Evolutionary conservation across 306 rosid genomes (phyloP), one percentile per base, ranked within the genome.

Genomic region (Trichosanthes cucumerina): DNA sequence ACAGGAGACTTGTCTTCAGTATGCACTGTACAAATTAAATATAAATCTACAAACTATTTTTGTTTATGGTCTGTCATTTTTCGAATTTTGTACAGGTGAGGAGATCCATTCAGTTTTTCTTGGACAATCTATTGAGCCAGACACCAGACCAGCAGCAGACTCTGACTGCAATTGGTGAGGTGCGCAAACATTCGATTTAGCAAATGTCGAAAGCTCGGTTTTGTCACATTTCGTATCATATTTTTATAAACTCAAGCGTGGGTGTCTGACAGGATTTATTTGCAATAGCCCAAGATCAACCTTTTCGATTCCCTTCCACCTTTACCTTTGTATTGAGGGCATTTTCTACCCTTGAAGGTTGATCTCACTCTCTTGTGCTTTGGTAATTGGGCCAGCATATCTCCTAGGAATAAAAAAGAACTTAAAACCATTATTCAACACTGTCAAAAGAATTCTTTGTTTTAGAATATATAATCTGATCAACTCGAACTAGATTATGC

Each of bases 261-360:
- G 31, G 44, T 70, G 60, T 50, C 39, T 87, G 78, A 59, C 92
- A 93, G 96, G 97, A 93, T 85, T 88, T 93, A 80, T 93, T 91
- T 78, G 92, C 97, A 50, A 90, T 93, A 63, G 93, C 97, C 38
- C 93, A 86, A 88, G 96, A 93, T 84, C 96, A 91, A 58, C 98
- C 97, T 21, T 91, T 93, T 68, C 93, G 96, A 28, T 93, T 93
- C 82, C 98, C 98, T 24, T 90, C 98, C 53, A 90, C 97, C 57
- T 89, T 93, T 86, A 90, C 97, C 52, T 93, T 93, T 85, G 97
- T 93, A 63, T 47, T 91, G 38, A 87, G 92, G 79, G 96, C 98
- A 78, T 93, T 93, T 87, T 93, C 97, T 75, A 91, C 96, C n/a
- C 89, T 91, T 7, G 96, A 93, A 93, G 97, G 97, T 93, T 60